phyloP scores from a whole-genome alignment of 306 rosid species.

The Abrus precatorius region DNA sequence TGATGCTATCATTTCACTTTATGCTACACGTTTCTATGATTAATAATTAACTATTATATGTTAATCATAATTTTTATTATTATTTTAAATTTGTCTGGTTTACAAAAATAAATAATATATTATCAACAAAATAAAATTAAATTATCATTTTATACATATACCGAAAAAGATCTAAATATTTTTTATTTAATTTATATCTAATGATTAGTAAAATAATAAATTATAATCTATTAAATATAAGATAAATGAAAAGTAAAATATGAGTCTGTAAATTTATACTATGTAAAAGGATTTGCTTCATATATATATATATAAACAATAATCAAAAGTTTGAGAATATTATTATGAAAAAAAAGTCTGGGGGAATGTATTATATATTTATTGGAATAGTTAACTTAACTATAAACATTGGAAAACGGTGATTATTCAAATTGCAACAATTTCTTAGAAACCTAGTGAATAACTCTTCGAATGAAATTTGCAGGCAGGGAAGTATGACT shows the following conservation, averaged over 20 bases:
- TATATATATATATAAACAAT: background rate
- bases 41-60: background rate
- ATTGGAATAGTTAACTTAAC: background rate
- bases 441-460: constrained; percentile 26
- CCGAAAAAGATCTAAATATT: no score
- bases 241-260: no score
- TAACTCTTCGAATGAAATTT: constrained; percentile 15
- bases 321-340: background rate
- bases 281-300: no score
- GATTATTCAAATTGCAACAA: constrained; percentile 26
- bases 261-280: no score
- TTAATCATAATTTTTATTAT: background rate
- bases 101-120: background rate
- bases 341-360: background rate
- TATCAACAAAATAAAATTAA: background rate
- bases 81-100: background rate
- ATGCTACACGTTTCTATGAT: background rate
- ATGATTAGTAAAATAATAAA: no score
- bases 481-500: background rate
- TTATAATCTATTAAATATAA: no score
- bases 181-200: no score
- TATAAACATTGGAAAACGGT: constrained; percentile 2
- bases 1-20: constrained; percentile 14
- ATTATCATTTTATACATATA: background rate
- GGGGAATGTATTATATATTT: background rate